Evolutionary conservation across 176 grass and related monocot species (phyloP).

Genomic region (Areca catechu): DNA sequence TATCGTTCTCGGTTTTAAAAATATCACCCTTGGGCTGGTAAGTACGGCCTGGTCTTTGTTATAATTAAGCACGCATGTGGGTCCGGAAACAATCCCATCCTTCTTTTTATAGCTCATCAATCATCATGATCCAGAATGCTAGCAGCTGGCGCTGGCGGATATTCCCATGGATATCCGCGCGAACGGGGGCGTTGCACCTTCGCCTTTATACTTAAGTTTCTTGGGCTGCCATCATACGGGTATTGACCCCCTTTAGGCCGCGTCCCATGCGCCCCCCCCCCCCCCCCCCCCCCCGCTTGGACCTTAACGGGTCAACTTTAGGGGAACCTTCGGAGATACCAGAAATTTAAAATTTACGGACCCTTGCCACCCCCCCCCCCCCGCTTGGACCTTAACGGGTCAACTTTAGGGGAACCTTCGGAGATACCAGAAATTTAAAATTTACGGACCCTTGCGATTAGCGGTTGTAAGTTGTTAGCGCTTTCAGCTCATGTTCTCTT

Average conservation of each 20-base stretch:
- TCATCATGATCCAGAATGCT: neutral
- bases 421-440: neutral
- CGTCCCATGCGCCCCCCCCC: conserved; percentile 13
- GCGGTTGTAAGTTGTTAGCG: too few relatives aligned
- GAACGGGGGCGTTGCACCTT: neutral
- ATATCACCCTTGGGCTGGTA: too few relatives aligned
- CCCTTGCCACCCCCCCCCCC: conserved; percentile 10
- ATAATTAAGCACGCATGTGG: neutral
- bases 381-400: too few relatives aligned
- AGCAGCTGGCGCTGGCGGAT: conserved; percentile 17
- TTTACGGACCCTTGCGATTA: neutral
- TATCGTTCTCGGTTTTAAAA: too few relatives aligned
- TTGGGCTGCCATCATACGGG: conserved; percentile 9
- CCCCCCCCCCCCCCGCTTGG: neutral
- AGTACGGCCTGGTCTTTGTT: too few relatives aligned
- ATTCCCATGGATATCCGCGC: conserved; percentile 21
- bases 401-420: conserved; percentile 5
- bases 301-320: too few relatives aligned
- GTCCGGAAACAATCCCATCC: neutral
- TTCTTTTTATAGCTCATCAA: conserved; percentile 2
- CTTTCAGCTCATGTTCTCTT: neutral
- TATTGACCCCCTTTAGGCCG: conserved; percentile 21
- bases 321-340: conserved; percentile 2
- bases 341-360: neutral
- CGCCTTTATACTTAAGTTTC: neutral